Evolutionary conservation across 495 filamentous ascomycete genomes (phyloP), one percentile per base, ranked within the genome.

Genomic region (Aspergillus cavernicola): DNA sequence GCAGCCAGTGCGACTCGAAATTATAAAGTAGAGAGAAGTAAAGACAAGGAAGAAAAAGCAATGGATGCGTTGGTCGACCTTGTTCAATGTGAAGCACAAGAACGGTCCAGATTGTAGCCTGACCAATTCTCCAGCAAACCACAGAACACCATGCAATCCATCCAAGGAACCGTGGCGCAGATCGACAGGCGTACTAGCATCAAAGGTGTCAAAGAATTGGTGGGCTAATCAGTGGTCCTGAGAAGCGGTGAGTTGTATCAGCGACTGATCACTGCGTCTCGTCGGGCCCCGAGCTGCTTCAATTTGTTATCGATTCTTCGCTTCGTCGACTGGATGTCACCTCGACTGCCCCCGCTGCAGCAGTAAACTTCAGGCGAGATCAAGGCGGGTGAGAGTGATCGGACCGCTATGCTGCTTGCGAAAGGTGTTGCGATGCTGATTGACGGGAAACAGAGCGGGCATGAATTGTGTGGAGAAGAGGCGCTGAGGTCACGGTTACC

Each of bases 11-110:
- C 38, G 40, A 39, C 29, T 38, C n/a, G 16, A 8, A 23, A 44
- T 31, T 63, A 53, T 62, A 64, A 64, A 48, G 60, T 65, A 16
- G 36, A 45, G 15, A 56, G 28, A 33, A 42, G 13, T 20, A 10
- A 18, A 41, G 32, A 6, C 10, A n/a, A 41, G 23, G 38, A 23
- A 19, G 37, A 36, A 43, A 46, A 39, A 41, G 31, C 5, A 47
- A 40, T 23, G 20, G 29, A 16, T 19, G 24, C 18, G 31, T 31
- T 41, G 22, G 23, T 15, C 19, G 12, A 10, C 31, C 12, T 13
- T 10, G 31, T 6, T 50, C 23, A 31, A 32, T 29, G 31, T 10
- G 24, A 22, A 37, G 42, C 41, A 23, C 42, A 38, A 39, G 29
- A 31, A 32, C 26, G 47, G 23, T 55, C 42, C 28, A 44, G 28